These are phyloP conservation scores for Asterochloris erici DNA, from an alignment of 139 green algal species.

Conservation along the genomic window DNA sequence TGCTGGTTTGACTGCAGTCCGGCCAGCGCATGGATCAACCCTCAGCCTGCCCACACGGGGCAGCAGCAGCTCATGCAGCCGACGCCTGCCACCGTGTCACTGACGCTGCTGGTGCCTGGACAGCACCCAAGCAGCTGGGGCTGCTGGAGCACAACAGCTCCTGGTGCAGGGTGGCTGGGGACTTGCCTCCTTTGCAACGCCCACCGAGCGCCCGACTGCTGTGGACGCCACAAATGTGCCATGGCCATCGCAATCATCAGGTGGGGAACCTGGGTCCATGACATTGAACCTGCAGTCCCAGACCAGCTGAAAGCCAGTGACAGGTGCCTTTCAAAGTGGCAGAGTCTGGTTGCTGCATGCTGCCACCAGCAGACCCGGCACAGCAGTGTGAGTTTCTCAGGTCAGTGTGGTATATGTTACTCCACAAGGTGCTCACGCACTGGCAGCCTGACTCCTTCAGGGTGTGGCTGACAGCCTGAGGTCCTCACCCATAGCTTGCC, in stretches of 20 bases:
- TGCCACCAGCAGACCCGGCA: background rate
- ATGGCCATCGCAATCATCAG: constrained; percentile 45
- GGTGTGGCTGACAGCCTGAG: background rate
- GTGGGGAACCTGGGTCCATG: background rate
- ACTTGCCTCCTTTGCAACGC: constrained; percentile 41
- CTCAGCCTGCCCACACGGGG: too few relatives aligned
- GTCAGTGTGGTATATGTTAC: background rate
- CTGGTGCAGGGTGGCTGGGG: too few relatives aligned
- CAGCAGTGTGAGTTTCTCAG: background rate
- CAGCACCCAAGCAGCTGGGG: too few relatives aligned
- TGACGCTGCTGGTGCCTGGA: too few relatives aligned
- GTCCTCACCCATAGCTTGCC: constrained; percentile 18
- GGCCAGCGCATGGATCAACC: too few relatives aligned
- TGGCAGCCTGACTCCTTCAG: background rate
- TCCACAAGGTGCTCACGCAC: background rate
- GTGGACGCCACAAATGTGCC: constrained; percentile 41
- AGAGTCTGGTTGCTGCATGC: background rate
- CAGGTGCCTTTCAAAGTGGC: background rate
- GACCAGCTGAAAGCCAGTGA: background rate
- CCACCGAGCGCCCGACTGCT: constrained; percentile 32
- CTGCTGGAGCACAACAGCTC: too few relatives aligned
- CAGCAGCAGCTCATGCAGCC: too few relatives aligned
- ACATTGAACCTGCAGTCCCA: constrained; percentile 10
- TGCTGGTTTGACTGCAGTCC: too few relatives aligned
- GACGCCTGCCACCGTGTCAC: too few relatives aligned